phyloP scores from a whole-genome alignment of 495 filamentous ascomycete species.

The Neurospora sp. region DNA sequence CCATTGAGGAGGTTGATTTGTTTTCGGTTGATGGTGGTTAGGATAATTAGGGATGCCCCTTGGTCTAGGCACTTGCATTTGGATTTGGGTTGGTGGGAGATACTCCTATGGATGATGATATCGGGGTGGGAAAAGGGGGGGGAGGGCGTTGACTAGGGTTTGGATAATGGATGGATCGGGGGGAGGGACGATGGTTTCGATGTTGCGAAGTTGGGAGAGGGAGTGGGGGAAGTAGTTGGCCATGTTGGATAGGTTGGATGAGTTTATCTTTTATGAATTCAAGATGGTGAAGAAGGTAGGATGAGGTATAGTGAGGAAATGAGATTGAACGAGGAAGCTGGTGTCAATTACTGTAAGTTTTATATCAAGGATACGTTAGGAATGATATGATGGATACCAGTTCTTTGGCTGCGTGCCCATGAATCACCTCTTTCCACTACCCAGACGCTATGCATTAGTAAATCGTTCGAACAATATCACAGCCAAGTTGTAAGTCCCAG shows the following conservation, averaged over 20 bases:
- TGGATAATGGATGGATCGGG: background rate
- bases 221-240: background rate
- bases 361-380: background rate
- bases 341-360: background rate
- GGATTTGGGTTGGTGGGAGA: background rate
- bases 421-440: background rate
- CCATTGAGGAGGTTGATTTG: background rate
- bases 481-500: background rate
- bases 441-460: background rate
- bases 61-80: background rate
- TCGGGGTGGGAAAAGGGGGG: background rate
- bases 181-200: background rate
- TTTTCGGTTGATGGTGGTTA: conserved; percentile 9
- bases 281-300: too few species aligned
- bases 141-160: background rate
- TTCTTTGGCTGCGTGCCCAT: background rate
- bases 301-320: background rate
- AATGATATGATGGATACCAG: background rate
- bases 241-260: background rate
- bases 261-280: too few species aligned
- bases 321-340: background rate
- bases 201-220: background rate
- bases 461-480: background rate
- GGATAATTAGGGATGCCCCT: background rate
- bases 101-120: too few species aligned